Evolutionary conservation across 2,329 filamentous ascomycete species (phyloP).

Genomic region (Aspergillus bombycis): DNA sequence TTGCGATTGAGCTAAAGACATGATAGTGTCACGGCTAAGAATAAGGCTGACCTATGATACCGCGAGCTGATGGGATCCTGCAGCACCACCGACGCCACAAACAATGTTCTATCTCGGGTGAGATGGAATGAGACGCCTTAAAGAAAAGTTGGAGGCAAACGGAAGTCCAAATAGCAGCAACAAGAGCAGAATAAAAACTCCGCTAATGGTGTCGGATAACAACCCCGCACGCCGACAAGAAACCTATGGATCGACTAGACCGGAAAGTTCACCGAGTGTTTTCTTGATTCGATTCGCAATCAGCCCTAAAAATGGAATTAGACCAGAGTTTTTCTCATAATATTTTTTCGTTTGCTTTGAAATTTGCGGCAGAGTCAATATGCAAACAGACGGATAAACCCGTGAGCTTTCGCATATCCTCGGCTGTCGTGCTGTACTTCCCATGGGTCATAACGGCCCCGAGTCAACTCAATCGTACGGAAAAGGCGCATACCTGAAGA

Average conservation of each 20-base stretch:
- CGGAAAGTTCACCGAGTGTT: not conserved
- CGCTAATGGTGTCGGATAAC: not conserved
- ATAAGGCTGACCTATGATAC: not conserved
- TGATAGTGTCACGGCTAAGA: constrained; percentile 4
- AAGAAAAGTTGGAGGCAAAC: not conserved
- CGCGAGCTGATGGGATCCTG: not conserved
- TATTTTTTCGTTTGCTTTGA: not conserved
- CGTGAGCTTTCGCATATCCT: not conserved
- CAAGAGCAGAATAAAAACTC: not conserved
- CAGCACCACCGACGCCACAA: not conserved
- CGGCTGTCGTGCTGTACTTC: not conserved
- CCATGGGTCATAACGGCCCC: not conserved
- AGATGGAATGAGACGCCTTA: not conserved
- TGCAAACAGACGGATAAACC: not conserved
- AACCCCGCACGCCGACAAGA: constrained; percentile 2
- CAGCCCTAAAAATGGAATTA: not conserved
- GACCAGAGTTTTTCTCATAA: too few species aligned
- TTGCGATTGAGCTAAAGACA: constrained; percentile 7
- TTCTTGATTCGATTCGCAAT: not conserved
- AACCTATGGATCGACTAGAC: not conserved
- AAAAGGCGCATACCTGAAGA: not conserved
- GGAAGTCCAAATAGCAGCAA: not conserved
- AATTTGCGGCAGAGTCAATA: not conserved
- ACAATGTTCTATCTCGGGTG: not conserved
- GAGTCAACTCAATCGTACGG: not conserved